Base-by-base conservation (phyloP, 1,139 yeast species). In the Scheffersomyces cryptocercus region DNA sequence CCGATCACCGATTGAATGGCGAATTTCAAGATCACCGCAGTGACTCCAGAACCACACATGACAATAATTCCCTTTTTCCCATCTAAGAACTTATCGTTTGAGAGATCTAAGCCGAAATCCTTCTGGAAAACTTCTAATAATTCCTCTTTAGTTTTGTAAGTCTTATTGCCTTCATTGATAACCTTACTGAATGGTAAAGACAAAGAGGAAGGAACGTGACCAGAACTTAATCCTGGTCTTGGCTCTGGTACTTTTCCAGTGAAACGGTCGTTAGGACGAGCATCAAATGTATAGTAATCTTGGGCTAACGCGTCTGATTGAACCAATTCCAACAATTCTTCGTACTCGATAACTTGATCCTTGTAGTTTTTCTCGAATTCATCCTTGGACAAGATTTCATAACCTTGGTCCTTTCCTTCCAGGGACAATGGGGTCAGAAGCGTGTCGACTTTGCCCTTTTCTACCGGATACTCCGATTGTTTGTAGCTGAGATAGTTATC, bases 11-110 rank as follows among this genome's bases (percentile, higher is more conserved):
- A 56, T 42, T 70, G 70, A 41, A 75, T 60, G 8, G 78, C 79
- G 36, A 70, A 53, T 62, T 86, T 85, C 44, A 91, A 72, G 35
- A 91, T 82, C 50, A 91, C 88, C 0, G 97, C 97, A 15, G 97
- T 85, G 37, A 91, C 97, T 39, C 98, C 98, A 1, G 97, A 85
- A 16, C 98, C 99, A 62, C 99, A 93, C 88, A 87, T 82, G 36
- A 85, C 88, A 43, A 93, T 82, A 14, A 88, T 79, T 8, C 86
- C 90, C 54, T 84, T 81, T 40, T 58, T 61, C 29, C 51, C 61
- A 4, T 57, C 48, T 39, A 65, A 51, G 38, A 60, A 56, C 10
- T 52, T 50, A 1, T 61, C 54, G 30, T 51, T 51, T 8, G 61
- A 43, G 46, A 72, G 56, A 52, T 73, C 77, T 14, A 73, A 45